These are phyloP conservation scores for Auricularia sp. DNA, from an alignment of 768 basidiomycete genomes.

Conservation along the genomic window DNA sequence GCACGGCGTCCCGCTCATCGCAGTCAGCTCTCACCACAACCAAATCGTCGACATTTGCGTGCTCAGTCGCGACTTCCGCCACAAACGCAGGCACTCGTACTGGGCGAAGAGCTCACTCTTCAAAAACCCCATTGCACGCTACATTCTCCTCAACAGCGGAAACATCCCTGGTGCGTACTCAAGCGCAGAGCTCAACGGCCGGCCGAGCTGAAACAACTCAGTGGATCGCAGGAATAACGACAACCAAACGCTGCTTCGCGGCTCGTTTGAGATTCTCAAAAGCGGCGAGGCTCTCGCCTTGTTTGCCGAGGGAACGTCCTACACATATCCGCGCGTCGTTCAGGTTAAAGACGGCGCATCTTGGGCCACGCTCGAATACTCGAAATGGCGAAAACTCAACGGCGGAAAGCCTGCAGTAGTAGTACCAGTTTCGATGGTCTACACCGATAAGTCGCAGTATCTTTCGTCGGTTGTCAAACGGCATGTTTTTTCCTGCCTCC, in stretches of 20 bases:
- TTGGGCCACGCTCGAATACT: slow-evolving; percentile 91
- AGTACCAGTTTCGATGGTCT: slow-evolving; percentile 82
- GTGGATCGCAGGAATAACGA: slow-evolving; percentile 22
- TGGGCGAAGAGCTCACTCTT: slow-evolving; percentile 35
- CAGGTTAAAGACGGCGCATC: slow-evolving; percentile 71
- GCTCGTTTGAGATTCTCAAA: slow-evolving; percentile 28
- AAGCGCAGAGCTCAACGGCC: no score
- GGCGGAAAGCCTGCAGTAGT: slow-evolving; percentile 49
- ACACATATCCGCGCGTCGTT: slow-evolving; percentile 33
- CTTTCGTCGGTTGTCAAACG: slow-evolving; percentile 75
- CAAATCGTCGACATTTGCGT: slow-evolving; percentile 17
- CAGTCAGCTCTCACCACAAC: slow-evolving; percentile 31
- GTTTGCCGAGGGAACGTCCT: slow-evolving; percentile 23
- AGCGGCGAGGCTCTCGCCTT: not conserved
- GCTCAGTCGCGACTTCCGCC: slow-evolving; percentile 41
- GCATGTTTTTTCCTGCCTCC: slow-evolving; percentile 32
- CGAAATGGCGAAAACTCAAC: slow-evolving; percentile 61
- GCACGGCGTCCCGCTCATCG: slow-evolving; percentile 26
- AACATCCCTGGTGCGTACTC: slow-evolving; percentile 28
- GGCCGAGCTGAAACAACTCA: not conserved
- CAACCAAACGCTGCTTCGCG: slow-evolving; percentile 33
- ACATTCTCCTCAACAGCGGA: slow-evolving; percentile 31
- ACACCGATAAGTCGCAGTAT: slow-evolving; percentile 94
- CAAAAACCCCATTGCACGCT: slow-evolving; percentile 27
- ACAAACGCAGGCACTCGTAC: slow-evolving; percentile 4